Conservation (phyloP, 257 asterid genomes). For the Solanum virginianum region DNA sequence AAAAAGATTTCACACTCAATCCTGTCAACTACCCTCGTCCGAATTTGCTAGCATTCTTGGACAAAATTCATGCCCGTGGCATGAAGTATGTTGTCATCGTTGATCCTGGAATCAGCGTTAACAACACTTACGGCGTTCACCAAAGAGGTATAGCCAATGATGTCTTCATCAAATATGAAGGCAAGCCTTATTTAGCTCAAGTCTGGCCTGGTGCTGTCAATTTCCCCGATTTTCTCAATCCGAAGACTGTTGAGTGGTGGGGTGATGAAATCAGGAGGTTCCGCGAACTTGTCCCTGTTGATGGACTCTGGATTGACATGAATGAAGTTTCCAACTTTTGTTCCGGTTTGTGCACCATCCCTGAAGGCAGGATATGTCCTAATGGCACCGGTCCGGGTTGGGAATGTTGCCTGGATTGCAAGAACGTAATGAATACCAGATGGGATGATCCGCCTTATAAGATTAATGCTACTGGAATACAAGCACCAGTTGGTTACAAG, state of each 20-base stretch:
- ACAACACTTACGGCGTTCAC: constrained; percentile 55
- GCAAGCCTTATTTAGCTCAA: constrained; percentile 51
- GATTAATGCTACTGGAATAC: constrained; percentile 53
- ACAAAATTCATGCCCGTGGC: constrained; percentile 46
- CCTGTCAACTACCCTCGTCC: constrained; percentile 57
- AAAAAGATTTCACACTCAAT: constrained; percentile 85
- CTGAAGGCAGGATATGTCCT: constrained; percentile 50
- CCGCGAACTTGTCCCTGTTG: constrained; percentile 35
- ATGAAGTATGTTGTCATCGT: constrained; percentile 71
- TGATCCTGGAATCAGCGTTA: constrained; percentile 75
- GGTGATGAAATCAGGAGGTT: constrained; percentile 54
- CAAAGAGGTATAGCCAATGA: constrained; percentile 58
- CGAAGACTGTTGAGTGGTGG: constrained; percentile 40
- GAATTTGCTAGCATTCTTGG: constrained; percentile 40
- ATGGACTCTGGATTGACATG: constrained; percentile 97
- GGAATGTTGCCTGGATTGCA: constrained; percentile 80
- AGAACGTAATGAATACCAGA: constrained; percentile 46
- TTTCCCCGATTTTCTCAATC: constrained; percentile 75
- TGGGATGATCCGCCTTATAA: constrained; percentile 74
- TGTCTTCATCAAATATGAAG: constrained; percentile 59
- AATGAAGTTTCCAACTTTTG: constrained; percentile 85
- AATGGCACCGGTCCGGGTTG: constrained; percentile 81
- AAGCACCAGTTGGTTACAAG: constrained; percentile 26
- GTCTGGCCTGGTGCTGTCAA: constrained; percentile 88
- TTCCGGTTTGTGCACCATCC: constrained; percentile 62